phyloP scores from a whole-genome alignment of 129 eudicot species.

The Mikania micrantha region DNA sequence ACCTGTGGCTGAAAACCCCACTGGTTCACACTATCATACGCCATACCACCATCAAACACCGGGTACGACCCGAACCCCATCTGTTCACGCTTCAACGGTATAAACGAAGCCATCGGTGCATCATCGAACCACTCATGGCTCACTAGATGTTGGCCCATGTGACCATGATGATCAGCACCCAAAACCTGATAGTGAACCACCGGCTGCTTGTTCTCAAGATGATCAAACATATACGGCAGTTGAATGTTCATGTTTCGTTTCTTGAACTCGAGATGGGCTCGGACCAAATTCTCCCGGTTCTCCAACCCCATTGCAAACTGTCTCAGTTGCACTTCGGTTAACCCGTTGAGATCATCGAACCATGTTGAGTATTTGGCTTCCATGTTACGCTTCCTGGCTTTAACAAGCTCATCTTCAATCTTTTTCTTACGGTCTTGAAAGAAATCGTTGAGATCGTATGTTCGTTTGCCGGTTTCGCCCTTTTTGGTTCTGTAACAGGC shows the following conservation, averaged over 20 bases:
- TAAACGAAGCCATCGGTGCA: not conserved
- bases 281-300: constrained; percentile 19
- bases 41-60: constrained; percentile 19
- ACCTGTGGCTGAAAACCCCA: constrained; percentile 16
- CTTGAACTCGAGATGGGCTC: constrained; percentile 21
- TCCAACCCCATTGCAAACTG: constrained; percentile 22
- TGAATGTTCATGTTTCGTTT: constrained; percentile 13
- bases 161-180: constrained; percentile 9
- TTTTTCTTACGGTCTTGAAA: constrained; percentile 40
- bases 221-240: not conserved
- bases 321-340: constrained; percentile 23
- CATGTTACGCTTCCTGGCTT: constrained; percentile 34
- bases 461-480: constrained; percentile 25
- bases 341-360: constrained; percentile 22
- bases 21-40: constrained; percentile 11
- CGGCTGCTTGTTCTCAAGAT: no score
- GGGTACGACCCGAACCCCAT: constrained; percentile 3
- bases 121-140: constrained; percentile 14
- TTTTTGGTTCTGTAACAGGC: constrained; percentile 29
- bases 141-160: no score
- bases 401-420: constrained; percentile 45
- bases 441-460: constrained; percentile 30
- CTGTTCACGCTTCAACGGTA: constrained; percentile 10
- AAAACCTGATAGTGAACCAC: not conserved
- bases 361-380: constrained; percentile 46